phyloP scores from a whole-genome alignment of 2,329 filamentous ascomycete genomes.

The Monilinia fructigena region DNA sequence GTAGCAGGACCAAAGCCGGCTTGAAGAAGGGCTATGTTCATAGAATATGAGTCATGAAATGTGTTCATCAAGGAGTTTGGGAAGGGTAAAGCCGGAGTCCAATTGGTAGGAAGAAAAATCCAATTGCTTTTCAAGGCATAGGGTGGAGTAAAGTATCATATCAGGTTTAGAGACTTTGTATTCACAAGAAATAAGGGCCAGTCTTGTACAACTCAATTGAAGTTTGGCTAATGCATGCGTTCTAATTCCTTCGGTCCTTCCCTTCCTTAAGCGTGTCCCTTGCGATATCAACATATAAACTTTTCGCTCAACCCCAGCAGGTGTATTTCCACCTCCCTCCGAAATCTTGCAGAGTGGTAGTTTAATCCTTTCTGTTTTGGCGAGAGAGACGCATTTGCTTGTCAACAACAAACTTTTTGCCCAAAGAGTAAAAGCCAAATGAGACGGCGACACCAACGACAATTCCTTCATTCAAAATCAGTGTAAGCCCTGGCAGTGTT shows the following conservation, averaged over 20 bases:
- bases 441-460: slow-evolving; percentile 82
- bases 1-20: slow-evolving; percentile 86
- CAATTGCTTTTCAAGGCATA: slow-evolving; percentile 4
- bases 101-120: slow-evolving; percentile 8
- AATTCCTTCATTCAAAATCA: slow-evolving; percentile 52
- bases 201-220: slow-evolving; percentile 23
- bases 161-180: slow-evolving; percentile 24
- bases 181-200: slow-evolving; percentile 30
- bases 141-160: neutral
- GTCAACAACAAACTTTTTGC: slow-evolving; percentile 81
- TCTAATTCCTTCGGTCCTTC: slow-evolving; percentile 17
- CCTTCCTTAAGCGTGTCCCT: slow-evolving; percentile 9
- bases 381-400: slow-evolving; percentile 87
- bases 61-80: slow-evolving; percentile 31
- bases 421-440: slow-evolving; percentile 79
- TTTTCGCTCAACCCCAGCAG: slow-evolving; percentile 23
- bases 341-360: slow-evolving; percentile 13
- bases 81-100: slow-evolving; percentile 25
- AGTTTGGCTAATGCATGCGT: slow-evolving; percentile 14
- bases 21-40: slow-evolving; percentile 44
- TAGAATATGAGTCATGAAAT: slow-evolving; percentile 17
- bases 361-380: slow-evolving; percentile 49
- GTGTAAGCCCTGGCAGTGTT: slow-evolving; percentile 22
- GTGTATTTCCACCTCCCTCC: slow-evolving; percentile 8
- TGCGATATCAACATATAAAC: neutral